These are phyloP conservation scores for Pyrus bretschneideri DNA, from an alignment of 306 rosid species.

Conservation along the genomic window DNA sequence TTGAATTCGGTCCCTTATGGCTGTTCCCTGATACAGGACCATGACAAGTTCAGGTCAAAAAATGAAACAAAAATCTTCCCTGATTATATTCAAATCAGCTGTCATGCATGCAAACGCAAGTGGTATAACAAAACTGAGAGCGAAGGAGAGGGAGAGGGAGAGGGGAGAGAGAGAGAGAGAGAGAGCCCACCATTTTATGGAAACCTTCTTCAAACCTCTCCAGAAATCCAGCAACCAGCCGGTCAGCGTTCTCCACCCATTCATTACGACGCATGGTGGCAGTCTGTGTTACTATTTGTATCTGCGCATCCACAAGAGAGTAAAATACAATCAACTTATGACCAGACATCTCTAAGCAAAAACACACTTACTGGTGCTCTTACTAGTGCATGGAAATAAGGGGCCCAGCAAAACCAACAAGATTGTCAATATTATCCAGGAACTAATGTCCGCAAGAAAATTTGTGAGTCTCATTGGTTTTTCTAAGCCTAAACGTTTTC, in stretches of 20 bases:
- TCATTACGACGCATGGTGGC: slow-evolving; percentile 91
- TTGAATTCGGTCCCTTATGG: slow-evolving; percentile 92
- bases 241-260: slow-evolving; percentile 99
- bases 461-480: not conserved
- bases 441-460: not conserved
- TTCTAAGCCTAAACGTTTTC: not conserved
- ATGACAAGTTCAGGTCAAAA: not conserved
- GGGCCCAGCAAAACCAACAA: not conserved
- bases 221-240: slow-evolving; percentile 93
- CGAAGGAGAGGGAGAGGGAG: not conserved
- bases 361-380: not conserved
- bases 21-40: slow-evolving; percentile 61
- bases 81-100: slow-evolving; percentile 3
- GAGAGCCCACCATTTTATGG: slow-evolving; percentile 78
- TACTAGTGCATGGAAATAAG: not conserved
- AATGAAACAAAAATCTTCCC: slow-evolving; percentile 2
- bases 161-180: not conserved
- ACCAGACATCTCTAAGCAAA: not conserved
- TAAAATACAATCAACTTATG: not conserved
- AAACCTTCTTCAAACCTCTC: slow-evolving; percentile 99
- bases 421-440: not conserved
- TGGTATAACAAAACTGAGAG: not conserved
- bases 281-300: slow-evolving; percentile 40
- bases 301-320: slow-evolving; percentile 33
- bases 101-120: not conserved